A percentile compares a stretch with the other conserved stretches of the same genome.
Conservation (phyloP, 2,329 filamentous ascomycete genomes). For the Pseudogymnoascus sp. region DNA sequence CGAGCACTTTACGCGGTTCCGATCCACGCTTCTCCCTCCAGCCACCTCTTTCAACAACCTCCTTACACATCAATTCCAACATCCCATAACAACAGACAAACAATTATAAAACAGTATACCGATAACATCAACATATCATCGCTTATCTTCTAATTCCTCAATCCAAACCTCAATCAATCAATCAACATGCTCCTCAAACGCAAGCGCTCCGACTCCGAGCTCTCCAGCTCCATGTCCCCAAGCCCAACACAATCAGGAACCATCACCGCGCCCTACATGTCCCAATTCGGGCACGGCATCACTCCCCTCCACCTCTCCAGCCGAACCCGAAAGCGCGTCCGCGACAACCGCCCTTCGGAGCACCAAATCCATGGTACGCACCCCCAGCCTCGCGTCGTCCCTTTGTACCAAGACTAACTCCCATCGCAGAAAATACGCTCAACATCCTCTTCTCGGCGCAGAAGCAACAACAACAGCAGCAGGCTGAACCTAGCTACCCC, state of each 20-base stretch:
- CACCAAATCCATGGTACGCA: constrained; percentile 46
- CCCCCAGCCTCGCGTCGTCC: constrained; percentile 4
- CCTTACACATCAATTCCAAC: not conserved
- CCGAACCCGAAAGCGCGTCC: constrained; percentile 54
- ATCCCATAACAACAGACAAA: not conserved
- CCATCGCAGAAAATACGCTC: constrained; percentile 43
- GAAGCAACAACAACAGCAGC: constrained; percentile 25
- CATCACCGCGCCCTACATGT: constrained; percentile 5
- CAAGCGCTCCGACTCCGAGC: constrained; percentile 54
- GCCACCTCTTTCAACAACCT: constrained; percentile 2
- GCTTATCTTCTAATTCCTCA: not conserved
- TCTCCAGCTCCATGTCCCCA: constrained; percentile 40
- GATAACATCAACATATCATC: not conserved
- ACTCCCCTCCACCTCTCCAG: constrained; percentile 42
- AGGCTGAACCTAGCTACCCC: constrained; percentile 15
- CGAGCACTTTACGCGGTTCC: constrained; percentile 7
- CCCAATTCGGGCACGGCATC: constrained; percentile 24
- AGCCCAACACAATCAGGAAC: constrained; percentile 13
- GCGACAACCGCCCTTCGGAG: constrained; percentile 51
- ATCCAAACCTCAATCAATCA: not conserved
- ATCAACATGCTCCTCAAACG: constrained; percentile 49
- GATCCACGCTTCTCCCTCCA: not conserved
- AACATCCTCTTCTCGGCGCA: constrained; percentile 53
- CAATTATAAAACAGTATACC: not conserved
- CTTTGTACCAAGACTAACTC: constrained; percentile 17